Base-by-base conservation (phyloP, 108 stramenopile species). In the Phaeodactylum tricornutum region DNA sequence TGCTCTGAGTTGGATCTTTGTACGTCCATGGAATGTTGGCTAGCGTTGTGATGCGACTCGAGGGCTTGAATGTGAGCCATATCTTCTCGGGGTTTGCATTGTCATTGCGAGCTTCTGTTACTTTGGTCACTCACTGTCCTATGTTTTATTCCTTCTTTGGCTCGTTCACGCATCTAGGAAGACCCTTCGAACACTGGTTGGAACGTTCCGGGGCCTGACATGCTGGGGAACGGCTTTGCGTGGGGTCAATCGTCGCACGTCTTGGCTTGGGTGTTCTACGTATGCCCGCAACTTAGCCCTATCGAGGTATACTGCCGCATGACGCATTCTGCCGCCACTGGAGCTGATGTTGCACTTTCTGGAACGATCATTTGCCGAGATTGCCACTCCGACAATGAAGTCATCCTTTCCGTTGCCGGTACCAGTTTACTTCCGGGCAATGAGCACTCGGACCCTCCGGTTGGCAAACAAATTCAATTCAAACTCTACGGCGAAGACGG, bases 151-250 rank as follows among this genome's bases (percentile, higher is more conserved):
- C n/a, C n/a, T n/a, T n/a, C n/a, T n/a, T n/a, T n/a, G n/a, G n/a
- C n/a, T n/a, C n/a, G n/a, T n/a, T n/a, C n/a, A n/a, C n/a, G n/a
- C n/a, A n/a, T n/a, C n/a, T n/a, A n/a, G n/a, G 37, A 59, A 19
- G 68, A 69, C 52, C 58, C 58, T 1, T 33, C 22, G 11, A 55
- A 57, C 27, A 45, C 33, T 16, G 70, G 63, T 37, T 79, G 67
- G 78, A 77, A 61, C 35, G 32, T 38, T 64, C 71, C 67, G 35
- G 40, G 27, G 45, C 61, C 46, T 12, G 30, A 38, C 14, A 84
- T 84, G 82, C 37, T 79, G 7, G 82, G 82, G 0, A 84, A 84
- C 65, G 82, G 82, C 12, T 79, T 85, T 63, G 71, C 61, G 3
- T 81, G 79, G 79, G 83, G 79, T 9, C 83, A 85, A 31, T 53